Conservation (phyloP, 139 green algal genomes). For the Zygnema cylindricum region DNA sequence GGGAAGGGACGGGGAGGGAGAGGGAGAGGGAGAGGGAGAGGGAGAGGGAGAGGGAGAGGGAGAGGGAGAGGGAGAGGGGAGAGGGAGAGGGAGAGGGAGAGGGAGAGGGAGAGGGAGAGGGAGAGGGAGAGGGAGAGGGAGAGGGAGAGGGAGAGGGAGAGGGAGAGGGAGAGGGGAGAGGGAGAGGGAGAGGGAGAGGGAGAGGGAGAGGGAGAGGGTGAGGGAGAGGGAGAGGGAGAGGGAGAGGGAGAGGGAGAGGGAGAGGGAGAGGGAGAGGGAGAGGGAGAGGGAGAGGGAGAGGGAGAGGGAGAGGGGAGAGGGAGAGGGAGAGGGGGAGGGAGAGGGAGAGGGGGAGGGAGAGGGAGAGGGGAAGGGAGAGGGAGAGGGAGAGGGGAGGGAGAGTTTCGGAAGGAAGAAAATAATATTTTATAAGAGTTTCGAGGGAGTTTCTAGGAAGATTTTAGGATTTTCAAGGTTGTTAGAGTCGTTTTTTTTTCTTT, state of each 20-base stretch:
- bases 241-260: background rate
- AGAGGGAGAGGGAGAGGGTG: background rate
- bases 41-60: background rate
- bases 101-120: background rate
- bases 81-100: background rate
- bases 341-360: slow-evolving; percentile 13
- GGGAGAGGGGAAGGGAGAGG: background rate
- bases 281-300: background rate
- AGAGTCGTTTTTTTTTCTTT: too few species aligned
- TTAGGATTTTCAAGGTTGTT: too few species aligned
- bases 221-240: background rate
- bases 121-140: background rate
- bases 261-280: background rate
- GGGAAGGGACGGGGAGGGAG: background rate
- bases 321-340: background rate
- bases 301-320: background rate
- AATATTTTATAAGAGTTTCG: background rate
- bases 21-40: background rate
- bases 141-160: background rate
- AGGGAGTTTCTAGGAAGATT: background rate
- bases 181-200: background rate
- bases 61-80: background rate
- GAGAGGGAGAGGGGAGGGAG: background rate
- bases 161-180: background rate
- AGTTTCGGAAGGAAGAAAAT: background rate